Conservation (phyloP, 768 basidiomycete genomes). For the Cystobasidium ongulense region DNA sequence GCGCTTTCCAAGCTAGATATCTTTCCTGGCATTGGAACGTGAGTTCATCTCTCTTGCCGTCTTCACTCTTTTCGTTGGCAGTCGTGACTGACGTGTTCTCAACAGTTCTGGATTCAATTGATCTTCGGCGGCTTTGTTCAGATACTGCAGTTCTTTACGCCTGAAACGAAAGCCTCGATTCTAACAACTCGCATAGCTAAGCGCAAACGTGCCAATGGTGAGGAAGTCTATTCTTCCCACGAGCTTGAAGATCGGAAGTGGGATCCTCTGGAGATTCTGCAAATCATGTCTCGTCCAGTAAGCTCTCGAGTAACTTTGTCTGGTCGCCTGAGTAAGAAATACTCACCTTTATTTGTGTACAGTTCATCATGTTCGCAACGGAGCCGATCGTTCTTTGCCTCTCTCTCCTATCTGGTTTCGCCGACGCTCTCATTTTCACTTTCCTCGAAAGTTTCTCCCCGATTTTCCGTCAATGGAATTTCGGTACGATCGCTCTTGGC, state of each 20-base stretch:
- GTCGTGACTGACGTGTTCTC: background rate
- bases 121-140: constrained; percentile 43
- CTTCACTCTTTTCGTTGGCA: background rate
- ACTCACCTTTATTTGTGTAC: constrained; percentile 37
- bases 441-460: constrained; percentile 43
- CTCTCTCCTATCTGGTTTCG: constrained; percentile 44
- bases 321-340: background rate
- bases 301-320: background rate
- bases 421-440: constrained; percentile 44
- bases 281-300: constrained; percentile 6
- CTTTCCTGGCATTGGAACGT: constrained; percentile 1
- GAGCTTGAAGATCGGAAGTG: constrained; percentile 40
- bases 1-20: constrained; percentile 53
- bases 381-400: constrained; percentile 37
- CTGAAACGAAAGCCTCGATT: constrained; percentile 42
- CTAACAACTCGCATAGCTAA: constrained; percentile 41
- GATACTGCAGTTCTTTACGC: constrained; percentile 41
- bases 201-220: constrained; percentile 36
- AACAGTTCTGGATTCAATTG: constrained; percentile 41
- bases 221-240: constrained; percentile 42
- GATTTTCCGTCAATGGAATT: constrained; percentile 42
- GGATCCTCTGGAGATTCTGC: constrained; percentile 4
- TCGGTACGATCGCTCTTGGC: constrained; percentile 39
- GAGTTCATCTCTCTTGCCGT: background rate
- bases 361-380: constrained; percentile 42